A percentile compares a stretch with the other conserved stretches of the same genome.
phyloP scores from a whole-genome alignment of 2,329 filamentous ascomycete species.

The Hypomyces perniciosus region DNA sequence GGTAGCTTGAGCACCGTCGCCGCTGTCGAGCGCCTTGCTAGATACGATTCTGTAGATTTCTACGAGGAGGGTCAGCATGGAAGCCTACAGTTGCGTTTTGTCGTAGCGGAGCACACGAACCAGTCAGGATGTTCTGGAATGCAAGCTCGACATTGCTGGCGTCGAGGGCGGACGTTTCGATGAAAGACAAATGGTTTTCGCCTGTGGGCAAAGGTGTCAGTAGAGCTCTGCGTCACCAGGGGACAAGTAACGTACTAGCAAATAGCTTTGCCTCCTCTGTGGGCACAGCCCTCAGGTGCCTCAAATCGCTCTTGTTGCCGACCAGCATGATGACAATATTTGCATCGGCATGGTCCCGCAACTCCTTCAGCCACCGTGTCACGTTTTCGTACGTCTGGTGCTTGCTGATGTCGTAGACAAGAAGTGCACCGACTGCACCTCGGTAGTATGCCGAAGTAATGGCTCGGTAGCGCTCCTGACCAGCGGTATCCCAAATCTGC shows the following conservation, averaged over 20 bases:
- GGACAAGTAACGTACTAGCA: conserved; percentile 61
- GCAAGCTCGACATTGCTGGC: conserved; percentile 98
- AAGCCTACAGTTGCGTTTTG: not conserved
- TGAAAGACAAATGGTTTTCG: conserved; percentile 97
- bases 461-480: conserved; percentile 97
- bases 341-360: conserved; percentile 94
- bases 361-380: conserved; percentile 97
- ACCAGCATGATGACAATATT: conserved; percentile 99
- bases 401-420: conserved; percentile 99
- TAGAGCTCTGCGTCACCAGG: not conserved
- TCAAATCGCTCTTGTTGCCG: conserved; percentile 99
- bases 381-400: conserved; percentile 99
- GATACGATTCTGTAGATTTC: conserved; percentile 99
- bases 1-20: conserved; percentile 72
- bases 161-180: conserved; percentile 97
- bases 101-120: conserved; percentile 44
- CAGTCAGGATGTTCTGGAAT: conserved; percentile 98
- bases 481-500: conserved; percentile 99
- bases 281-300: conserved; percentile 91
- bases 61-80: conserved; percentile 31
- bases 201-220: conserved; percentile 45
- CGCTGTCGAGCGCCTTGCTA: conserved; percentile 90
- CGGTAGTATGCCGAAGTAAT: conserved; percentile 99
- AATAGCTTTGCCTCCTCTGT: conserved; percentile 98
- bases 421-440: conserved; percentile 90